Percentiles rank a stretch among this genome's conserved stretches.
These are phyloP conservation scores for Phaeoacremonium minimum DNA, from an alignment of 2,329 filamentous ascomycete species.

Conservation along the genomic window DNA sequence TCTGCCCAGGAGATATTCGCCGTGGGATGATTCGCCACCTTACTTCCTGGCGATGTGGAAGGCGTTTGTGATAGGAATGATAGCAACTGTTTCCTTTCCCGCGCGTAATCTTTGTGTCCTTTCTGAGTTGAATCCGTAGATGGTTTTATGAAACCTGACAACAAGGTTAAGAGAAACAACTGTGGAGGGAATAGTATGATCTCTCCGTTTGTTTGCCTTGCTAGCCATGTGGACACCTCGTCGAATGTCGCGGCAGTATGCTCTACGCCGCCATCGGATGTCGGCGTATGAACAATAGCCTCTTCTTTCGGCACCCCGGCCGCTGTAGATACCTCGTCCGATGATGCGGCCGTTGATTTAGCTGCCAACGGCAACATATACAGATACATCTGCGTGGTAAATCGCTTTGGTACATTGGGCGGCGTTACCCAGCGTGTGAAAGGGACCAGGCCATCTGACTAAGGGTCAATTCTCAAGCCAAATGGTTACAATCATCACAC, in stretches of 20 bases:
- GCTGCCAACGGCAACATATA: slow-evolving; percentile 72
- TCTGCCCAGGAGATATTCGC: slow-evolving; percentile 50
- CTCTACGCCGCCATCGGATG: slow-evolving; percentile 56
- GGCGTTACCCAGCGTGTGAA: slow-evolving; percentile 95
- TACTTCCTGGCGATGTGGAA: slow-evolving; percentile 17
- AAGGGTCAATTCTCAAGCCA: background rate
- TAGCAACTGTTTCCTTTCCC: slow-evolving; percentile 48
- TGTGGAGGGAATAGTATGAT: slow-evolving; percentile 91
- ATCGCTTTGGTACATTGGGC: slow-evolving; percentile 65
- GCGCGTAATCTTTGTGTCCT: slow-evolving; percentile 26
- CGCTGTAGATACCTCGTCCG: slow-evolving; percentile 13
- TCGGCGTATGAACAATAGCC: slow-evolving; percentile 64
- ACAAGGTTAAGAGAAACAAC: slow-evolving; percentile 64
- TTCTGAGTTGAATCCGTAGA: slow-evolving; percentile 15
- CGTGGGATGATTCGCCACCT: slow-evolving; percentile 27
- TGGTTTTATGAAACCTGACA: slow-evolving; percentile 46
- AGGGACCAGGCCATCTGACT: slow-evolving; percentile 61
- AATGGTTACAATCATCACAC: background rate
- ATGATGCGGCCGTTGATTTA: background rate
- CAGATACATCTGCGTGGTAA: slow-evolving; percentile 95
- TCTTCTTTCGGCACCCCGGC: slow-evolving; percentile 35
- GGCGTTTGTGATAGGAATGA: slow-evolving; percentile 44
- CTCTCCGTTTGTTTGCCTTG: slow-evolving; percentile 54
- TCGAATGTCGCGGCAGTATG: slow-evolving; percentile 75
- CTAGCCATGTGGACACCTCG: slow-evolving; percentile 64